Base-by-base conservation (phyloP, 805 yeast genomes). In the Barnettozyma wickerhamii region DNA sequence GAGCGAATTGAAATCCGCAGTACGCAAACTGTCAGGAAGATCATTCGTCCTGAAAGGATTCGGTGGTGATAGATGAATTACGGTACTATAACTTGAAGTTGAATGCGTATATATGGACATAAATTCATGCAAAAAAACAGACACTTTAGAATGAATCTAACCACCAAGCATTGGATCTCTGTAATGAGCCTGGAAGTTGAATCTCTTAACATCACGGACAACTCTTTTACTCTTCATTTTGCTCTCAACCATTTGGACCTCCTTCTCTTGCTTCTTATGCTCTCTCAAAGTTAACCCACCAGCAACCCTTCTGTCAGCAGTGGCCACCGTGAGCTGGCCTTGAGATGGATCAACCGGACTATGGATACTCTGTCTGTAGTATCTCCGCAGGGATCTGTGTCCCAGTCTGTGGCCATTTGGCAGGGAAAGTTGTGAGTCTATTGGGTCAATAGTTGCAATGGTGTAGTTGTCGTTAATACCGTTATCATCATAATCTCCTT, bases 121-220 rank as follows among this genome's bases (percentile, higher is more conserved):
- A n/a, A n/a, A n/a, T n/a, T n/a, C n/a, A n/a, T n/a, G n/a, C n/a
- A n/a, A n/a, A n/a, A n/a, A n/a, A n/a, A n/a, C n/a, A n/a, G n/a
- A n/a, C n/a, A n/a, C n/a, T n/a, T n/a, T n/a, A n/a, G n/a, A n/a
- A 10, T 10, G 10, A 19, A 20, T 10, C 17, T 13, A 24, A 33
- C 19, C n/a, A 12, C 28, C 37, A 10, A 87, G 67, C 51, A 85
- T 63, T 56, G 78, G 81, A 58, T 88, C 95, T 58, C 95, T 75
- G 69, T 64, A 87, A 59, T 93, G 95, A 23, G 79, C 77, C 72
- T 91, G 96, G 71, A 79, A 75, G 64, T 91, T 93, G 59, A 80
- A 68, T 58, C 77, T 77, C 61, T 78, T 84, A 41, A 78, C 75
- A 23, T 86, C 84, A 47, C 79, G 66, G 29, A 64, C 59, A 38